Conservation (phyloP, 1,284 basidiomycete species). For the Ustilago vetiveriae region DNA sequence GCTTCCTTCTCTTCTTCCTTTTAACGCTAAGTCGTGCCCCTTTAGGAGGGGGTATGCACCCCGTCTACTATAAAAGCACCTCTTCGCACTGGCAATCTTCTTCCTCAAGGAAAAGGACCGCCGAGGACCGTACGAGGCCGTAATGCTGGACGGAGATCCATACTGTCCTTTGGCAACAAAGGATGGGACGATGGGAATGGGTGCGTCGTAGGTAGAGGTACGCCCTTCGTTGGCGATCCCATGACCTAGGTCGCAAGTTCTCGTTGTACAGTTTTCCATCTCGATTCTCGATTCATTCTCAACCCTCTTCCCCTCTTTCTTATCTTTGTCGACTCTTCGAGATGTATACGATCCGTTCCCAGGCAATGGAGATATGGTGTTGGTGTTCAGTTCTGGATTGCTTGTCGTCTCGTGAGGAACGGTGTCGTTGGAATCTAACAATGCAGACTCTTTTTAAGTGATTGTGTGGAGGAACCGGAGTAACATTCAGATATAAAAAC, state of each 20-base stretch:
- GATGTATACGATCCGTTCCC: not conserved
- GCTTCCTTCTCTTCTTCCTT: slow-evolving; percentile 26
- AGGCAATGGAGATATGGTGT: not conserved
- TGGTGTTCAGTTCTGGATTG: no score
- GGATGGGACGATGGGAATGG: slow-evolving; percentile 53
- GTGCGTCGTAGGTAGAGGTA: slow-evolving; percentile 44
- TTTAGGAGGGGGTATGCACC: slow-evolving; percentile 43
- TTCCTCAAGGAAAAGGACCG: slow-evolving; percentile 12
- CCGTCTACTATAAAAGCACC: slow-evolving; percentile 57
- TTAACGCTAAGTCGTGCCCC: slow-evolving; percentile 50
- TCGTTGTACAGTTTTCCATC: slow-evolving; percentile 44
- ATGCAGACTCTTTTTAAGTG: no score
- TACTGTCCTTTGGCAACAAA: slow-evolving; percentile 18
- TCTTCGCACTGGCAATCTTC: slow-evolving; percentile 44
- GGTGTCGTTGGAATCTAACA: no score
- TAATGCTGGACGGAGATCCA: slow-evolving; percentile 54
- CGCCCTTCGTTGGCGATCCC: slow-evolving; percentile 42
- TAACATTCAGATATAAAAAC: no score
- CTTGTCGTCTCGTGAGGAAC: no score
- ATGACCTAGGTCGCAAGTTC: slow-evolving; percentile 52
- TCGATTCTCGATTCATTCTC: not conserved
- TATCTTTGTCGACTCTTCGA: not conserved
- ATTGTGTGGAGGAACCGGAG: no score
- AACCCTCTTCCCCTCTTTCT: not conserved
- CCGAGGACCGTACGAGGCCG: slow-evolving; percentile 57